Conservation (phyloP, 805 yeast species). For the Metschnikowia proteae region DNA sequence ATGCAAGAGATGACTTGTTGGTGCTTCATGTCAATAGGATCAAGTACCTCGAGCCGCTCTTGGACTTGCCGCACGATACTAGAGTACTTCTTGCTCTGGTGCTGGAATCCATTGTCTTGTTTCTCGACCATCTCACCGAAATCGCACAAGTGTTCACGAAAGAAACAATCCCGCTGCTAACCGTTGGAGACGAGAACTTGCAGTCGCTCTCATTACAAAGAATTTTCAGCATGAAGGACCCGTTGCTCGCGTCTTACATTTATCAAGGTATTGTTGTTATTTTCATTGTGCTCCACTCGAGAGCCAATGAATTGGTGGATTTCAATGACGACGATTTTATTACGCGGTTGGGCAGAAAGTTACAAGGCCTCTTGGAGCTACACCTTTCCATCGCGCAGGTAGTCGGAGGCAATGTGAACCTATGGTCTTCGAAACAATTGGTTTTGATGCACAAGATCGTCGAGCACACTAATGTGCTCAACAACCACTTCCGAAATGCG, state of each 20-base stretch:
- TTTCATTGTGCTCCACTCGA: constrained; percentile 46
- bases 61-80: constrained; percentile 36
- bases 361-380: constrained; percentile 22
- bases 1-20: constrained; percentile 44
- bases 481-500: constrained; percentile 5
- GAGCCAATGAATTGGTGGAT: constrained; percentile 32
- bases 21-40: constrained; percentile 48
- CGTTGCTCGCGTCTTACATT: constrained; percentile 46
- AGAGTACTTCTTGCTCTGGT: constrained; percentile 31
- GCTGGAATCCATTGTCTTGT: constrained; percentile 29
- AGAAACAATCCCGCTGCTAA: constrained; percentile 9
- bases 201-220: constrained; percentile 24
- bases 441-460: constrained; percentile 30
- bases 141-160: constrained; percentile 14
- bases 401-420: constrained; percentile 16
- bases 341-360: constrained; percentile 20
- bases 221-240: constrained; percentile 39
- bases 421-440: constrained; percentile 36
- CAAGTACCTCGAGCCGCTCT: constrained; percentile 50
- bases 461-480: constrained; percentile 25
- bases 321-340: constrained; percentile 21
- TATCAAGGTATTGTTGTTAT: constrained; percentile 52
- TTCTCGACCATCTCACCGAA: constrained; percentile 21
- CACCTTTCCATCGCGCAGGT: constrained; percentile 23
- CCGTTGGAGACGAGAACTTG: constrained; percentile 7